Evolutionary conservation across 73 alveolate genomes (phyloP).

Genomic region (Paramecium sexaurelia): DNA sequence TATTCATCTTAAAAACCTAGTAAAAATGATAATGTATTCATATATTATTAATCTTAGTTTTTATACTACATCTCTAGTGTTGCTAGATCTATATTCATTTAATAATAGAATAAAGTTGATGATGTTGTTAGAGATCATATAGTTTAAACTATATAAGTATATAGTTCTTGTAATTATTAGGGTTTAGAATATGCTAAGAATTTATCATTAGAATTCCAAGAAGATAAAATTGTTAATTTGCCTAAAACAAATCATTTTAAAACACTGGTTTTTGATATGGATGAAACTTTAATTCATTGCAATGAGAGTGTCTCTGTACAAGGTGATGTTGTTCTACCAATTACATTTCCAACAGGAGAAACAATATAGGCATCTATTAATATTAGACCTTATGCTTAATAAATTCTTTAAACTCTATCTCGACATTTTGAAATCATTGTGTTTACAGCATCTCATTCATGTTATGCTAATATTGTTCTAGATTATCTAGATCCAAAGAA

Average conservation of each 20-base stretch:
- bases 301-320: conserved; percentile 51
- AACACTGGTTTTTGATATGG: conserved; percentile 63
- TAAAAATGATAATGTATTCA: not conserved
- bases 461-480: conserved; percentile 95
- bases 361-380: conserved; percentile 83
- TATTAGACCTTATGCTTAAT: conserved; percentile 90
- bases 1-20: conserved; percentile 39
- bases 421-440: conserved; percentile 86
- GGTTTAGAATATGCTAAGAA: conserved; percentile 55
- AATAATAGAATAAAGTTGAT: not conserved
- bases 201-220: not conserved
- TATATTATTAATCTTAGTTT: not conserved
- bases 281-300: conserved; percentile 66
- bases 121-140: conserved; percentile 53
- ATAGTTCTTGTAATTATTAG: not conserved
- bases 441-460: conserved; percentile 92
- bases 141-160: conserved; percentile 19
- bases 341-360: conserved; percentile 65
- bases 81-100: not conserved
- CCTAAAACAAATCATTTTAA: conserved; percentile 24
- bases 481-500: conserved; percentile 94
- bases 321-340: conserved; percentile 63
- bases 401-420: conserved; percentile 80
- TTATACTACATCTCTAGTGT: conserved; percentile 1
- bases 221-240: conserved; percentile 51